These are phyloP conservation scores for Acanthamoeba castellanii DNA, from an alignment of 208 protist genomes.

Conservation along the genomic window DNA sequence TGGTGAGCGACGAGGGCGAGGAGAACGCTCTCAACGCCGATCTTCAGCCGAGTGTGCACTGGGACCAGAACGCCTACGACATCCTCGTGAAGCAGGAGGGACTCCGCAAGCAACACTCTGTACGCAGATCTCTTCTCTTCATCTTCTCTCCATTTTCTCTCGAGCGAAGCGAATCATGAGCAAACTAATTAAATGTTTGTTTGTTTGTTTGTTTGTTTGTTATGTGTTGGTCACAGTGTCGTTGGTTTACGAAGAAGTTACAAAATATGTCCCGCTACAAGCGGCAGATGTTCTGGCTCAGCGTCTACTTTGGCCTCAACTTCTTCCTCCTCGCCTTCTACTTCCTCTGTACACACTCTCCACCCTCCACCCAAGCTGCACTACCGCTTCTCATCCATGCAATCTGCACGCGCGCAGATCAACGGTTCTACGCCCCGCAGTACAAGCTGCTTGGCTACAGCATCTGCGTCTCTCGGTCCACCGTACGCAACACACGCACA, in stretches of 20 bases:
- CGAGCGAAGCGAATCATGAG: no score
- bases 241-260: not conserved
- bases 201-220: no score
- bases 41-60: not conserved
- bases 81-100: not conserved
- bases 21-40: not conserved
- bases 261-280: conserved; percentile 18
- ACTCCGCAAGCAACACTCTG: not conserved
- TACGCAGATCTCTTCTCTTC: not conserved
- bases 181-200: no score
- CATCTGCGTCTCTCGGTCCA: not conserved
- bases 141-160: not conserved
- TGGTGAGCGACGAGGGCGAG: not conserved
- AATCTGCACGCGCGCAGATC: not conserved
- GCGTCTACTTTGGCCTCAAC: conserved; percentile 74
- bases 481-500: not conserved
- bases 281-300: conserved; percentile 68
- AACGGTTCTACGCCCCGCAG: not conserved
- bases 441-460: conserved; percentile 28
- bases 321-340: conserved; percentile 51
- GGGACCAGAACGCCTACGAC: conserved; percentile 20
- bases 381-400: no score
- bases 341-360: not conserved
- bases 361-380: not conserved
- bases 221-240: not conserved